Evolutionary conservation across 495 filamentous ascomycete species (phyloP).

Genomic region (Lophiostoma macrostomum): DNA sequence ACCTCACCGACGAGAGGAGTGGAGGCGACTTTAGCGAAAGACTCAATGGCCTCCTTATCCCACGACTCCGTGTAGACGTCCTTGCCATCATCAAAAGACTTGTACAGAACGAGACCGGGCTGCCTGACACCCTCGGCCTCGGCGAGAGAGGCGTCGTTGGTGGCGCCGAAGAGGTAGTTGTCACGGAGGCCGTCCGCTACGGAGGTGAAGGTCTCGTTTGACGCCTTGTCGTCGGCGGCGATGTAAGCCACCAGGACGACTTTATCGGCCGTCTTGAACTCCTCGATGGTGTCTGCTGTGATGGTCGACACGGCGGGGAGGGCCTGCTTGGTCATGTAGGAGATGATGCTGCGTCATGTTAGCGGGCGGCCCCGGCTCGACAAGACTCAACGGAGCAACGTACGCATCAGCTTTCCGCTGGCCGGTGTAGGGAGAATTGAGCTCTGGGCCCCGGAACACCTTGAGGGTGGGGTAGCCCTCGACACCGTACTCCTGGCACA

Average conservation of each 20-base stretch:
- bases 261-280: constrained; percentile 98
- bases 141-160: constrained; percentile 76
- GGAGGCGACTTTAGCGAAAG: constrained; percentile 79
- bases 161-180: constrained; percentile 85
- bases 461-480: constrained; percentile 98
- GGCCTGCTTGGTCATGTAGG: constrained; percentile 98
- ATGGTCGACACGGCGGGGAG: constrained; percentile 86
- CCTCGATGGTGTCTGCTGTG: constrained; percentile 74
- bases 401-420: constrained; percentile 87
- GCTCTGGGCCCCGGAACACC: constrained; percentile 94
- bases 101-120: constrained; percentile 92
- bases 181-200: constrained; percentile 85
- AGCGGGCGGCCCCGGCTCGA: constrained; percentile 32
- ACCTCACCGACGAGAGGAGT: constrained; percentile 94
- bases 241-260: constrained; percentile 91
- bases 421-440: constrained; percentile 77
- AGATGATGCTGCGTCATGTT: constrained; percentile 68
- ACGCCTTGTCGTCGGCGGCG: constrained; percentile 75
- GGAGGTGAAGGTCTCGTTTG: constrained; percentile 72
- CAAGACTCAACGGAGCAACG: constrained; percentile 41
- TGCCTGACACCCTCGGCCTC: constrained; percentile 83
- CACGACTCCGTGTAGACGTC: constrained; percentile 75
- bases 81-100: constrained; percentile 97
- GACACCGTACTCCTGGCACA: constrained; percentile 85
- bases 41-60: constrained; percentile 68